These are phyloP conservation scores for Saccharomyces uvarum DNA, from an alignment of 1,139 yeast species.

Conservation along the genomic window DNA sequence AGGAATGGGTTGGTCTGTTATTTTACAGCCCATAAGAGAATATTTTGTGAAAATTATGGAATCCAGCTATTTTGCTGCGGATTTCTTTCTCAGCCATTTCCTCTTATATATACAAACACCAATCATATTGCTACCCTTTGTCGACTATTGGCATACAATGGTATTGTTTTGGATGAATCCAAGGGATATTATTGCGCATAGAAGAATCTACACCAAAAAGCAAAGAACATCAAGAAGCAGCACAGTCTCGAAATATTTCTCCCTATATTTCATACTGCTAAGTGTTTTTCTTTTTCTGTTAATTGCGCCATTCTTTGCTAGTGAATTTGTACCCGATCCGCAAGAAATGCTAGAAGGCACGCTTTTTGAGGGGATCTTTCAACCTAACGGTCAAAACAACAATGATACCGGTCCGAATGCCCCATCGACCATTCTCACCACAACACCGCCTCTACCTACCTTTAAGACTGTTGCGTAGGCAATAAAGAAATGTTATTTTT, in stretches of 20 bases:
- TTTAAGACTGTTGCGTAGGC: conserved; percentile 23
- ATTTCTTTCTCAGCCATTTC: conserved; percentile 61
- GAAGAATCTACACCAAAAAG: conserved; percentile 36
- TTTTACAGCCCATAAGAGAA: conserved; percentile 67
- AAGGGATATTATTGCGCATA: conserved; percentile 40
- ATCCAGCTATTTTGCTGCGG: conserved; percentile 60
- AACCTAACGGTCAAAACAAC: conserved; percentile 49
- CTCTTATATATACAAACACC: conserved; percentile 57
- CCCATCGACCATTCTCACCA: conserved; percentile 24
- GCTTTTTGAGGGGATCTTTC: conserved; percentile 38
- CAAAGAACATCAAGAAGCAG: conserved; percentile 35
- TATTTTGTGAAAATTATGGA: conserved; percentile 61
- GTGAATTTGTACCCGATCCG: conserved; percentile 22
- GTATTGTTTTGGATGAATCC: conserved; percentile 79
- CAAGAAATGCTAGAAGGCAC: conserved; percentile 15
- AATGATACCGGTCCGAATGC: conserved; percentile 52
- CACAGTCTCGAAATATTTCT: conserved; percentile 36
- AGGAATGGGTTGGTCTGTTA: conserved; percentile 49
- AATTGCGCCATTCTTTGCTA: conserved; percentile 39
- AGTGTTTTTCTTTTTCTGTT: conserved; percentile 35
- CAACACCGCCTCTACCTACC: conserved; percentile 24
- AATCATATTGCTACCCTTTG: conserved; percentile 55
- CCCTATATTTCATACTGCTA: conserved; percentile 39
- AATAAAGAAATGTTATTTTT: background rate
- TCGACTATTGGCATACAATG: conserved; percentile 72